Evolutionary conservation across 169 alveolate genomes (phyloP), one percentile per base, ranked within the genome.

Genomic region (Blepharisma undulans): DNA sequence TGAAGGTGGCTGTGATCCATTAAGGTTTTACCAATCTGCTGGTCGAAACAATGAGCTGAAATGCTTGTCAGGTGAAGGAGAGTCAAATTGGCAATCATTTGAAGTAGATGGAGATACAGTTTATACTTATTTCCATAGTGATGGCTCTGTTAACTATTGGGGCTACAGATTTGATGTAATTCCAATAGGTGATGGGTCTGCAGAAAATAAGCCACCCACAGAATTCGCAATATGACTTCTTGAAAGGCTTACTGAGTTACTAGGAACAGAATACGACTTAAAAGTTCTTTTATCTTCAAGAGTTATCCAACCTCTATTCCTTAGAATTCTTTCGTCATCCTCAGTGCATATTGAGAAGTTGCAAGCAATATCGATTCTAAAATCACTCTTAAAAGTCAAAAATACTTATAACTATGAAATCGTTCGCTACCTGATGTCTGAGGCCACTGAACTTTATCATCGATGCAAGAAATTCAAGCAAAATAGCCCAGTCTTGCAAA

Each of bases 161-260:
- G 92, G 92, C n/a, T 88, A 88, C 79, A 88, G 76, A 33, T 88
- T 88, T 76, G 79, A 88, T 14, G 87, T 88, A 19, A 76, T 76
- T 76, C 92, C 92, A 22, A 36, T 88, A 18, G 77, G 74, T 4
- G 16, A 87, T 3, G 74, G 79, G 14, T 7, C 59, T 30, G 32
- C 27, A 27, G 34, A 16, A 21, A 77, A 36, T 16, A n/a, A 27
- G 14, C 10, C 7, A 14, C 7, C 8, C 25, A 87, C 92, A 18
- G 92, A 88, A 7, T 12, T 34, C 22, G 86, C 92, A 30, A 12
- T 88, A 6, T 34, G 85, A 74, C 29, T 88, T 0, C 77, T 88
- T 4, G 82, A 88, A 33, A 88, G 25, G 29, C 7, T 86, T 8
- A 16, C 32, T 32, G n/a, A 7, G 25, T n/a, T 61, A 6, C 72